Percentiles rank a stretch among this genome's conserved stretches.
These are phyloP conservation scores for Clavispora carvajalis DNA, from an alignment of 805 yeast species.

Conservation along the genomic window DNA sequence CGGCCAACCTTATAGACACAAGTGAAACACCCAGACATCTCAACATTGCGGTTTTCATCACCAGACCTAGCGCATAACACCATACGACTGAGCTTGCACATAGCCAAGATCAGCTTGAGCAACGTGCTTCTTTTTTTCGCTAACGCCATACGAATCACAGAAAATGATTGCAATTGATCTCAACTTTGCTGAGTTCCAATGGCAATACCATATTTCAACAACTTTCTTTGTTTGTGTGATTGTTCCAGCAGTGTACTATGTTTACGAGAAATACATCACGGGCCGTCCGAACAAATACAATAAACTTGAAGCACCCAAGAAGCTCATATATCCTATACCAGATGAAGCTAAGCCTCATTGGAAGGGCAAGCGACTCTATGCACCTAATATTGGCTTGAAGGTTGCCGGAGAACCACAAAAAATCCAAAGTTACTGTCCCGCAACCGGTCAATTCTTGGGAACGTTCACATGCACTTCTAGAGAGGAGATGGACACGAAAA, in stretches of 20 bases:
- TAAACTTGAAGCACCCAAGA: constrained; percentile 39
- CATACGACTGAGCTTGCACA: not conserved
- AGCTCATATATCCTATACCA: constrained; percentile 56
- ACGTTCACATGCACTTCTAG: constrained; percentile 57
- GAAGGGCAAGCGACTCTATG: constrained; percentile 79
- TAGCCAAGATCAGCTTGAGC: not conserved
- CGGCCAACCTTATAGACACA: too few relatives aligned
- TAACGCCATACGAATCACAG: not conserved
- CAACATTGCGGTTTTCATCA: too few relatives aligned
- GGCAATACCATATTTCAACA: constrained; percentile 43
- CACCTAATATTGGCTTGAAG: constrained; percentile 48
- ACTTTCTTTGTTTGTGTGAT: constrained; percentile 38
- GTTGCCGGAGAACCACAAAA: constrained; percentile 57
- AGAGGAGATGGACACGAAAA: constrained; percentile 64
- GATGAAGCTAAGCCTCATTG: constrained; percentile 82
- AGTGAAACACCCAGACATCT: too few relatives aligned
- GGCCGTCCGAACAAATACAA: constrained; percentile 35
- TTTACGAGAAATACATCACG: constrained; percentile 34
- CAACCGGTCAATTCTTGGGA: constrained; percentile 88
- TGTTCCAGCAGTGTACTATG: constrained; percentile 30
- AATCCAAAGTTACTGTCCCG: constrained; percentile 90
- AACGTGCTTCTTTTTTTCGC: not conserved
- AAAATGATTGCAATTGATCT: constrained; percentile 40
- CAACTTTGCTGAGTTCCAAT: constrained; percentile 33
- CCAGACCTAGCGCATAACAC: too few relatives aligned